Base-by-base conservation (phyloP, 139 green algal species). In the Yamagishiella unicocca region DNA sequence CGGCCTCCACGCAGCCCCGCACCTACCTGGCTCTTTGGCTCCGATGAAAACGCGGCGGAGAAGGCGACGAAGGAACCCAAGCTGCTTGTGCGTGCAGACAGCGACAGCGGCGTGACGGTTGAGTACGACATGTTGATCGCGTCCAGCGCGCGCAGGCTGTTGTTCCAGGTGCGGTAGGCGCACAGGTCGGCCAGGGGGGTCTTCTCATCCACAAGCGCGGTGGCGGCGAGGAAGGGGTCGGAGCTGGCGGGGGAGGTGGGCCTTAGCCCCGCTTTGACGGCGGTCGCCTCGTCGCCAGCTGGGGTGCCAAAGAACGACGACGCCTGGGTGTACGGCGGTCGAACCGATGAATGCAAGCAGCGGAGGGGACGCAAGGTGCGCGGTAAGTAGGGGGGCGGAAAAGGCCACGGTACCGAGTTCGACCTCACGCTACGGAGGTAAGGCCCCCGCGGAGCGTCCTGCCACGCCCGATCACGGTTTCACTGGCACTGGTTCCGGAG, bases 221-320 rank as follows among this genome's bases (percentile, higher is more conserved):
- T 50, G 31, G 31, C n/a, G 46, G 73, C 46, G 0, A 38, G 31
- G 73, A 50, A 82, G 75, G 75, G 75, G 53, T 83, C 53, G 33
- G 33, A 29, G 53, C 1, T 25, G 53, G 46, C 2, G 0, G 75
- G 75, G 14, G 53, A 71, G 33, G 50, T 10, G 50, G 75, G 33
- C 27, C 4, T 3, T 4, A 70, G 5, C 53, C 75, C 75, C 1
- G 75, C 75, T 2, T 21, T 35, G 21, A 54, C 21, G 3, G 75
- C 31, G 21, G 46, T 22, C 1, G 75, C 50, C 5, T 50, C 35
- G 33, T 53, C 35, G 22, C 75, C 75, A 1, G 75, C 75, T 0
- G 75, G 50, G 21, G 21, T 70, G 53, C 42, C 46, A 24, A 83
- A 83, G 53, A 83, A 71, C 21, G 21, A 24, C 1, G 19, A 38